Conservation (phyloP, 257 asterid genomes). For the Scutellaria galericulata region DNA sequence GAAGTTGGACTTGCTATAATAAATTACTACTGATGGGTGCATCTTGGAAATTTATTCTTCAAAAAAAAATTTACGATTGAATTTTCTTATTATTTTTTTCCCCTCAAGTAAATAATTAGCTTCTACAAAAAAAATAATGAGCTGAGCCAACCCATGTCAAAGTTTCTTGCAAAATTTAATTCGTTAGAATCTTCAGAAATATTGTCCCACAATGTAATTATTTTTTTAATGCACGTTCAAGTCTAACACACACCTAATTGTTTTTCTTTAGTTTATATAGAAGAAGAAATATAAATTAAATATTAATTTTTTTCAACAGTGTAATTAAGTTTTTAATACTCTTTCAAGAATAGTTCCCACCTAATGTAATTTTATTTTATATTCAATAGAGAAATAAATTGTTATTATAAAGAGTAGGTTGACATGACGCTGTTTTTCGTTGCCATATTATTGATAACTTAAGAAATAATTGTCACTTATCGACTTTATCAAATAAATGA, state of each 20-base stretch:
- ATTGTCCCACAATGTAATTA: neutral
- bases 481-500: constrained; percentile 34
- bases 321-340: neutral
- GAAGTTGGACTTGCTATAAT: no score
- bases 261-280: neutral
- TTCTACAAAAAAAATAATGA: neutral
- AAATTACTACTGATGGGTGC: no score
- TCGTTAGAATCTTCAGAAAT: constrained; percentile 21
- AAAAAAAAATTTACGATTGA: neutral
- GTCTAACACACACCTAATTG: constrained; percentile 6
- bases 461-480: constrained; percentile 34
- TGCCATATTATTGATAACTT: constrained; percentile 2
- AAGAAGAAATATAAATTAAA: neutral
- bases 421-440: neutral
- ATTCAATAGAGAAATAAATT: neutral
- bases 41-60: no score
- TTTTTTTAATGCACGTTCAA: constrained; percentile 28
- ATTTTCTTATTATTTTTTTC: neutral
- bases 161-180: neutral
- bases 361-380: constrained; percentile 17
- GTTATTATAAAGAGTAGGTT: constrained; percentile 30
- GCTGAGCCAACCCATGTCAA: neutral
- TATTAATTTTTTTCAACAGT: neutral
- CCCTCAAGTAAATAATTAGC: neutral
- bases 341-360: constrained; percentile 4